Base-by-base conservation (phyloP, 116 monocot genomes). In the Posidonia oceanica region DNA sequence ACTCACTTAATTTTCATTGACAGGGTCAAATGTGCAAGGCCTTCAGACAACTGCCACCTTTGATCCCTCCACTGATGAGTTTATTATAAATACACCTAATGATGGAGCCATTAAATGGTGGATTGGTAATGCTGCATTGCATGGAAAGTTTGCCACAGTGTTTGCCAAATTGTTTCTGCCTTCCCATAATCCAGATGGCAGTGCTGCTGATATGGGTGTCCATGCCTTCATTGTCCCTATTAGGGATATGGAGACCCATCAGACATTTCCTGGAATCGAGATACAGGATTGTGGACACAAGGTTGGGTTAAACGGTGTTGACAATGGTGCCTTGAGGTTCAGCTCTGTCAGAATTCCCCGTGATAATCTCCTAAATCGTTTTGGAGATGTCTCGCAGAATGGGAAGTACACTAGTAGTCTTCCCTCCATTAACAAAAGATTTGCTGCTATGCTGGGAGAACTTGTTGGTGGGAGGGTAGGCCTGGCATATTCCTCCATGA, bases 91-190 rank as follows among this genome's bases (percentile, higher is more conserved):
- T 58, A 97, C 96, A 3, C 96, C 96, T 2, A 86, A 97, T 72
- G 96, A 97, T 74, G 92, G 92, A 37, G 92, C 96, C 21, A 86
- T 97, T 39, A 97, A 97, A 62, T 97, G 96, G 96, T 97, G 96
- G 96, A 97, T 97, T 56, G 96, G 96, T 13, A 97, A 97, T 79
- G 89, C 96, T 13, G 89, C 92, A 58, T 68, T 81, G 64, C 92
- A 97, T 69, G 96, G 92, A 69, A 97, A 91, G 73, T 97, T 91
- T 71, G 92, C 96, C 0, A 85, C 91, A 4, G 89, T 92, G 21
- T 97, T 97, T 75, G 96, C 96, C 8, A 83, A 59, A 70, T 61
- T 97, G 58, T 82, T 91, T 39, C 75, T 97, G 22, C 92, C 96
- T 13, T 73, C 82, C 52, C 79, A 80, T 78, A 79, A 77, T 55